Base-by-base conservation (phyloP, 2,329 filamentous ascomycete genomes). In the Fusarium palustre region DNA sequence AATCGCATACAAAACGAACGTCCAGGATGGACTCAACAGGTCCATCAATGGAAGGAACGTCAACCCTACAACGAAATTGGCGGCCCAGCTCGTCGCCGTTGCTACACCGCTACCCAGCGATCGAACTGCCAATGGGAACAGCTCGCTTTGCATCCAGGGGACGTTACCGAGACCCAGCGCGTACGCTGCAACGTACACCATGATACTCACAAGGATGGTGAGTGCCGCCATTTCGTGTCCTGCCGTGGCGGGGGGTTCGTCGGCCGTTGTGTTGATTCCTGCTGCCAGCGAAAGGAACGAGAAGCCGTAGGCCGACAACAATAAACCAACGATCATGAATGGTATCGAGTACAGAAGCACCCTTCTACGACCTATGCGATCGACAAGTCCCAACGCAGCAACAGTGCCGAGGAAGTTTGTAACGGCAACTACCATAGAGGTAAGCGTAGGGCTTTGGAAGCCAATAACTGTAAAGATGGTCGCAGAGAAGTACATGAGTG, bases 71-170 rank as follows among this genome's bases (percentile, higher is more conserved):
- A 96, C 78, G 63, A 97, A 96, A 77, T 98, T 98, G 25, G 91
- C 90, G 6, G 86, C 87, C 95, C 95, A 98, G 75, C 88, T 97
- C 9, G 92, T 97, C 7, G 90, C 91, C 10, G 94, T 95, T 3
- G 91, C 87, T 7, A 93, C 78, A 0, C 90, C 90, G 60, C 90
- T 92, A 30, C 92, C 92, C 2, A 93, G 79, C 7, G 90, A 90
- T 49, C 92, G 88, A 46, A 94, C 91, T 31, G 86, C 85, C 48
- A 94, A 83, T 1, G 94, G 92, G 76, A 97, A 97, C 33, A 97
- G 86, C 81, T 98, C 95, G 72, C 91, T 93, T 81, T 97, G 94
- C 85, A 97, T 95, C 95, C 95, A 98, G 1, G 95, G 94, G 4
- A 98, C 93, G 73, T 94, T 97, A 11, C 95, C 95, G 3, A 98